Evolutionary conservation across 208 protist genomes (phyloP), one percentile per base, ranked within the genome.

Genomic region (Trypanosoma congolense): DNA sequence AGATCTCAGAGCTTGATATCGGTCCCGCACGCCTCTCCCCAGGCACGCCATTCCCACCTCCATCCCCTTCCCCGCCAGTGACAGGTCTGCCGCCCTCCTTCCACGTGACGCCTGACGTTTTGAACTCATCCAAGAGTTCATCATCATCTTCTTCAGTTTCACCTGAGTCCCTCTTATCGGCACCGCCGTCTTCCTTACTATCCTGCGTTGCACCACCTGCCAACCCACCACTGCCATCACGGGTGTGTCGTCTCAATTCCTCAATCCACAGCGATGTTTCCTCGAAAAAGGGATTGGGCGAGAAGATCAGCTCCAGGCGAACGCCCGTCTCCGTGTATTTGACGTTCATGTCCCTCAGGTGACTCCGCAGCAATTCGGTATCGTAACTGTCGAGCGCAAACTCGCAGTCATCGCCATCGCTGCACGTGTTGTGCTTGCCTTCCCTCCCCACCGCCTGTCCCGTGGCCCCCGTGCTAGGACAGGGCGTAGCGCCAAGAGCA

Each of bases 101-200:
- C 81, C 84, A 92, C 18, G 80, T 87, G 19, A 92, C 56, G 28
- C 80, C 84, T 1, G 84, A 92, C 67, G 89, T 65, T 28, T 54
- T 35, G 14, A 40, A 25, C 21, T 46, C 48, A 14, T 63, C 43
- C 19, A 56, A 49, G 29, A 31, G 8, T 18, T 50, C 26, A 29
- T 51, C 43, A 19, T 47, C 48, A 14, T 22, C 25, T 19, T 47
- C 51, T 5, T 26, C 55, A 4, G 51, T 18, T 29, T 2, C 36
- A 16, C 71, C 33, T 2, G 41, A 43, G 3, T 18, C 46, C 5
- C 36, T 29, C 26, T n/a, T 52, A n/a, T 58, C 58, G 3, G 26
- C 41, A 43, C 43, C 50, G 12, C 26, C 29, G n/a, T 56, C 42
- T 38, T 41, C 22, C 33, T 18, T 47, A 43, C 24, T 19, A 4